Percentiles rank a stretch among this genome's conserved stretches.
phyloP scores from a whole-genome alignment of 768 basidiomycete species.

The Lactifluus volemus region DNA sequence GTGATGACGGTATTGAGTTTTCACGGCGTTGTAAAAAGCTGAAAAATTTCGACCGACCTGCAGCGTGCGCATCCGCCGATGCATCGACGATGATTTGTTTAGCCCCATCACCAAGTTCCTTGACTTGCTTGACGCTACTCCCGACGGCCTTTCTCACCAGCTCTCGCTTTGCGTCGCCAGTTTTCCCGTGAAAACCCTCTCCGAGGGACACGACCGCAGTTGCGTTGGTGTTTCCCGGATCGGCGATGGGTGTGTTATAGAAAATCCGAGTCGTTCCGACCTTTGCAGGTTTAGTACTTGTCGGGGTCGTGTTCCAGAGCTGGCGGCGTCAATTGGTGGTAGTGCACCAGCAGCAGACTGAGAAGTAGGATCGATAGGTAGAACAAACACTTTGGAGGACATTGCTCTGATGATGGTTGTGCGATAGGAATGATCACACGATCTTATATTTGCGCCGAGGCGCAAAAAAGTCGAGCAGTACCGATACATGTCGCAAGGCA shows the following conservation, averaged over 20 bases:
- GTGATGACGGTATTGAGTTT: constrained; percentile 10
- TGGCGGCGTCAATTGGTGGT: constrained; percentile 34
- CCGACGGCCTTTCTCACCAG: constrained; percentile 63
- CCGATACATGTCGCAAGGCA: not conserved
- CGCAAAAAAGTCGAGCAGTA: constrained; percentile 2
- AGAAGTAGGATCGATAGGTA: constrained; percentile 46
- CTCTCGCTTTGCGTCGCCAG: constrained; percentile 45
- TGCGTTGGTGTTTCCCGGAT: constrained; percentile 28
- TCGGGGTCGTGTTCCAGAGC: constrained; percentile 46
- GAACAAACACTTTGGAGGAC: constrained; percentile 51
- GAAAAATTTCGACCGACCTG: constrained; percentile 41
- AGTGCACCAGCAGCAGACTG: constrained; percentile 25
- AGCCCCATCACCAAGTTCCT: constrained; percentile 48
- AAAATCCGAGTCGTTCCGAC: constrained; percentile 58
- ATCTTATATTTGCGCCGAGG: not conserved
- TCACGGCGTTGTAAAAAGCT: not conserved
- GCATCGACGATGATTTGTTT: constrained; percentile 55
- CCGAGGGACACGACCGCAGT: constrained; percentile 54
- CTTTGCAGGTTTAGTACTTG: constrained; percentile 37
- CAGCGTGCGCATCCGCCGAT: constrained; percentile 63
- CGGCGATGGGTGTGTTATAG: constrained; percentile 41
- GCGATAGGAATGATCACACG: constrained; percentile 16
- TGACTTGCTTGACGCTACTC: constrained; percentile 61
- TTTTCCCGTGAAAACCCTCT: constrained; percentile 41
- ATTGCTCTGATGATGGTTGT: constrained; percentile 16